Conservation (phyloP, 2,329 filamentous ascomycete species). For the Aplosporella prunicola region DNA sequence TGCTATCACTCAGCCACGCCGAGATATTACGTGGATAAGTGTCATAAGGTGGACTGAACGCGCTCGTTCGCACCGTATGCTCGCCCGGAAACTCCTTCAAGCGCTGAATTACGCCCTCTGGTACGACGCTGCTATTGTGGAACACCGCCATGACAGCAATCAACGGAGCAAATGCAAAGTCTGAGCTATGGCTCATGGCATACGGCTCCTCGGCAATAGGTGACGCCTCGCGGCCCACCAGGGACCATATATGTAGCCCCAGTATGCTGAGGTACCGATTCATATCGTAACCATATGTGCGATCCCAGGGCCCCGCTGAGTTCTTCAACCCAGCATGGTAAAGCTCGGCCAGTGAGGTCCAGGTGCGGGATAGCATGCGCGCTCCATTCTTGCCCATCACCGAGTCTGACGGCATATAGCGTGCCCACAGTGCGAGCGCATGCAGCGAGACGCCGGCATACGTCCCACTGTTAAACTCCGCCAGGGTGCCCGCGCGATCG, state of each 20-base stretch:
- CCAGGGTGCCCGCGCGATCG: slow-evolving; percentile 45
- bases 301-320: slow-evolving; percentile 56
- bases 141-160: slow-evolving; percentile 45
- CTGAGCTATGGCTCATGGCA: slow-evolving; percentile 49
- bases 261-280: slow-evolving; percentile 51
- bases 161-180: slow-evolving; percentile 50
- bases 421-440: slow-evolving; percentile 49
- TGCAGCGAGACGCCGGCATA: slow-evolving; percentile 54
- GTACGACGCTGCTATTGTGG: slow-evolving; percentile 39
- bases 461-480: slow-evolving; percentile 54
- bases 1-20: slow-evolving; percentile 46
- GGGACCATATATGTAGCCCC: slow-evolving; percentile 49
- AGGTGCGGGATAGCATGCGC: slow-evolving; percentile 45
- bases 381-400: slow-evolving; percentile 45
- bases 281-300: slow-evolving; percentile 56
- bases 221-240: slow-evolving; percentile 32
- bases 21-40: slow-evolving; percentile 48
- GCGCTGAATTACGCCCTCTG: slow-evolving; percentile 27
- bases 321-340: slow-evolving; percentile 53
- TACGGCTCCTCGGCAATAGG: slow-evolving; percentile 28
- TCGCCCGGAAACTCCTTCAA: slow-evolving; percentile 44
- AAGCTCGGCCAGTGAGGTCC: slow-evolving; percentile 42
- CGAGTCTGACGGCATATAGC: slow-evolving; percentile 47
- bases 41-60: slow-evolving; percentile 52
- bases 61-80: slow-evolving; percentile 43